Conservation (phyloP, 345 rosid species). For the Odontarrhena argentea region DNA sequence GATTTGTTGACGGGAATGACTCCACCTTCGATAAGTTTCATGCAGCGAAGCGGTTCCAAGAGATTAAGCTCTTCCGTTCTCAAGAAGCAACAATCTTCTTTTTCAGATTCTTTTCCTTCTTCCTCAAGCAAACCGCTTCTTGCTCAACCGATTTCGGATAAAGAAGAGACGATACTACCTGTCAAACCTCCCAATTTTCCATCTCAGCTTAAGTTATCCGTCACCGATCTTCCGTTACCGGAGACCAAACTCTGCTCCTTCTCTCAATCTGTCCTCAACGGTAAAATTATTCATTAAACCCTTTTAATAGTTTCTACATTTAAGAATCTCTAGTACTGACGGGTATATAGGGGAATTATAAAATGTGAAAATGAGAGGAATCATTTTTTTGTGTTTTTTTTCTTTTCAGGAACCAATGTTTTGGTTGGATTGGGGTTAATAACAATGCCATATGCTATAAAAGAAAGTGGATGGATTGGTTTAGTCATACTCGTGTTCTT, state of each 20-base stretch:
- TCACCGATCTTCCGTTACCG: conserved; percentile 42
- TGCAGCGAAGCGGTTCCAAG: conserved; percentile 34
- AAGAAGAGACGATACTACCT: conserved; percentile 36
- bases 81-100: conserved; percentile 41
- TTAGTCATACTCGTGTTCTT: conserved; percentile 55
- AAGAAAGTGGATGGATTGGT: conserved; percentile 88
- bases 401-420: conserved; percentile 65
- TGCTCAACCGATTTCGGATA: conserved; percentile 38
- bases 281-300: conserved; percentile 37
- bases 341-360: too few species aligned
- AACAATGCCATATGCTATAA: conserved; percentile 71
- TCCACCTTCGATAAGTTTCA: conserved; percentile 51
- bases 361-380: too few species aligned
- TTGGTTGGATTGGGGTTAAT: conserved; percentile 71
- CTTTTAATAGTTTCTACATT: not conserved
- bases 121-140: conserved; percentile 50
- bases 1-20: conserved; percentile 55
- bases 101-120: conserved; percentile 42
- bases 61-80: conserved; percentile 40
- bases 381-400: not conserved
- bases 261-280: conserved; percentile 65
- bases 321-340: not conserved
- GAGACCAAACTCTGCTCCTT: conserved; percentile 47
- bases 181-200: conserved; percentile 29
- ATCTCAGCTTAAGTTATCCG: conserved; percentile 39